Conservation (phyloP, 1,284 basidiomycete genomes). For the Coniophora puteana region DNA sequence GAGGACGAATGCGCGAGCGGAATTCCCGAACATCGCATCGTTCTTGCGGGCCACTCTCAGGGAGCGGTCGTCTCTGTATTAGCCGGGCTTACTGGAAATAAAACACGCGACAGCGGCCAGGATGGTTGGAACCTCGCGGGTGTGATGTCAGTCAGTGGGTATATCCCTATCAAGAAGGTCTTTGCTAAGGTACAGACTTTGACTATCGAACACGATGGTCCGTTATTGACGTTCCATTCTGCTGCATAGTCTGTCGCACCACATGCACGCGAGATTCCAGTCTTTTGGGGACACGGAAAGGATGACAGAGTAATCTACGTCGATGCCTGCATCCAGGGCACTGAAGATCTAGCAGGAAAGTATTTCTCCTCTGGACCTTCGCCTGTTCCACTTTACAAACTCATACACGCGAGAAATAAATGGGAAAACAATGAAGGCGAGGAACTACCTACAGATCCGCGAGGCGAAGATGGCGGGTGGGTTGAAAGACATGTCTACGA, state of each 20-base stretch:
- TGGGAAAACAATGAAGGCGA: too few species aligned
- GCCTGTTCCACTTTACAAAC: too few species aligned
- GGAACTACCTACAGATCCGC: too few species aligned
- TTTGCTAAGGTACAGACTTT: conserved; percentile 24
- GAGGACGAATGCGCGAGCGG: conserved; percentile 71
- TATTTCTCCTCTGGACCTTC: too few species aligned
- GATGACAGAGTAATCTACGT: conserved; percentile 76
- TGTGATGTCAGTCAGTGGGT: conserved; percentile 71
- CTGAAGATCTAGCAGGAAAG: too few species aligned
- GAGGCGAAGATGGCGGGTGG: too few species aligned
- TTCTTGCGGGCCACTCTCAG: conserved; percentile 88
- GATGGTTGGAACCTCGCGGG: conserved; percentile 61
- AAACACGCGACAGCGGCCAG: too few species aligned
- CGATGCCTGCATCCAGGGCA: too few species aligned
- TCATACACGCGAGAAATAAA: too few species aligned
- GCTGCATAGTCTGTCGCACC: conserved; percentile 56
- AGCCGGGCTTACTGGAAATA: conserved; percentile 68
- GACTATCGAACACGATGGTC: not conserved
- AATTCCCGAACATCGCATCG: conserved; percentile 60
- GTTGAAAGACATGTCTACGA: too few species aligned
- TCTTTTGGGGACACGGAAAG: conserved; percentile 90
- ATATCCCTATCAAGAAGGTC: conserved; percentile 54
- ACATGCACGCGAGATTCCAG: conserved; percentile 58
- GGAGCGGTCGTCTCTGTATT: conserved; percentile 80
- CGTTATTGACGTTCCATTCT: conserved; percentile 10